A percentile compares a stretch with the other conserved stretches of the same genome.
Conservation (phyloP, 2,329 filamentous ascomycete genomes). For the Curvularia lunata region DNA sequence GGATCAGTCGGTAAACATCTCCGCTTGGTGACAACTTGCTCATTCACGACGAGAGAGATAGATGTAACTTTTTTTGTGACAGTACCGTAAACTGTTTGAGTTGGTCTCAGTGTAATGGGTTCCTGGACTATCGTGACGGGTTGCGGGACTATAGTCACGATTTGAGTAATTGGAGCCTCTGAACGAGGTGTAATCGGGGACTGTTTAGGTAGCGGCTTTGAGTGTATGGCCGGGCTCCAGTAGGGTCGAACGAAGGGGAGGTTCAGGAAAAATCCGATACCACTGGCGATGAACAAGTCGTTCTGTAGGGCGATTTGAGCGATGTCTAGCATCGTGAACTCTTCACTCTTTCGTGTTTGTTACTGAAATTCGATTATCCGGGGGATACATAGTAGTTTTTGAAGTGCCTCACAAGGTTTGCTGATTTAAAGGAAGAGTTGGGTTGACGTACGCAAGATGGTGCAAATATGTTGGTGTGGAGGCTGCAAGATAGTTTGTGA, state of each 20-base stretch:
- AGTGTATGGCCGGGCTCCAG: background rate
- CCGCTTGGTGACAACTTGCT: constrained; percentile 5
- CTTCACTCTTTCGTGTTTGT: background rate
- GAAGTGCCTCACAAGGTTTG: no score
- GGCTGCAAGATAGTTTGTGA: no score
- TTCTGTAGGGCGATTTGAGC: background rate
- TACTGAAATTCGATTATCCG: background rate
- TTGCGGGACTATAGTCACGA: background rate
- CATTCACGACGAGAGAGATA: background rate
- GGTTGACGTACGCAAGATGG: no score
- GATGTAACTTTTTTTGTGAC: constrained; percentile 4
- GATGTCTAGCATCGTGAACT: background rate
- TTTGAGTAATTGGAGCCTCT: background rate
- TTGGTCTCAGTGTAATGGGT: background rate
- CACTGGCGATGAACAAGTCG: background rate
- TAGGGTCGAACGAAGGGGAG: background rate
- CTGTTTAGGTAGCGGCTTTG: background rate
- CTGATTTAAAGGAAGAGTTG: background rate
- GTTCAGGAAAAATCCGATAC: background rate
- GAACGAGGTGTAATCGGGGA: background rate
- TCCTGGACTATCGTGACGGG: background rate
- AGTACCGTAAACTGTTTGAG: background rate
- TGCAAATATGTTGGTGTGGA: background rate
- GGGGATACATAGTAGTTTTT: no score
- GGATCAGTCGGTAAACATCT: constrained; percentile 1